Base-by-base conservation (phyloP, 441 rosid genomes). In the Corymbia calophylla region DNA sequence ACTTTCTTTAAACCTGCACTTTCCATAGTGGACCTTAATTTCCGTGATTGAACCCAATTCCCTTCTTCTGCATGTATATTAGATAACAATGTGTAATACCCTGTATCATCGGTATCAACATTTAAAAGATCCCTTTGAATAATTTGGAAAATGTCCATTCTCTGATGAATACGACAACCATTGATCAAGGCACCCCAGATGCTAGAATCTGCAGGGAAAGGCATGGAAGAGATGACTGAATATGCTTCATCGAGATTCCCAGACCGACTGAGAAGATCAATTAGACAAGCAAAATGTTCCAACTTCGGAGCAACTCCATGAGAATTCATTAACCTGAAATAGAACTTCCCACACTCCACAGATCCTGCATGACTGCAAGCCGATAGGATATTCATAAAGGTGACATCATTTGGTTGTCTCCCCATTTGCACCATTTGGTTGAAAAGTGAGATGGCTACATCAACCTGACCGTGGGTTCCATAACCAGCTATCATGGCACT, bases 321-420 rank as follows among this genome's bases (percentile, higher is more conserved):
- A 77, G 93, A 90, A 90, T 88, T 92, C 98, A 97, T 95, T 87
- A 84, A 92, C 89, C 94, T 88, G 54, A 95, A 95, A 91, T 93
- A 97, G 88, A 87, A 91, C 87, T 93, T 94, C 62, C 99, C 99
- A 88, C 93, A 91, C 92, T 95, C 93, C 35, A 95, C 92, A 7
- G 91, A 93, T 90, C 99, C 99, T 82, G 96, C 93, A 93, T 97
- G 99, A 92, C 96, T 93, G 92, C 99, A 97, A 91, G 98, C 96
- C 29, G 96, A 95, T 47, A 95, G 93, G 73, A 97, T 86, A 89
- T 96, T 97, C 96, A 94, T 97, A 96, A 97, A 97, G 89, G 96
- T 96, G 89, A 96, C 91, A 81, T 94, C 94, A 87, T 97, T 97
- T 35, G 99, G 99, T 91, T 92, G 88, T 18, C 90, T 92, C 85